These are phyloP conservation scores for Capronia coronata DNA, from an alignment of 2,329 filamentous ascomycete genomes.

Conservation along the genomic window DNA sequence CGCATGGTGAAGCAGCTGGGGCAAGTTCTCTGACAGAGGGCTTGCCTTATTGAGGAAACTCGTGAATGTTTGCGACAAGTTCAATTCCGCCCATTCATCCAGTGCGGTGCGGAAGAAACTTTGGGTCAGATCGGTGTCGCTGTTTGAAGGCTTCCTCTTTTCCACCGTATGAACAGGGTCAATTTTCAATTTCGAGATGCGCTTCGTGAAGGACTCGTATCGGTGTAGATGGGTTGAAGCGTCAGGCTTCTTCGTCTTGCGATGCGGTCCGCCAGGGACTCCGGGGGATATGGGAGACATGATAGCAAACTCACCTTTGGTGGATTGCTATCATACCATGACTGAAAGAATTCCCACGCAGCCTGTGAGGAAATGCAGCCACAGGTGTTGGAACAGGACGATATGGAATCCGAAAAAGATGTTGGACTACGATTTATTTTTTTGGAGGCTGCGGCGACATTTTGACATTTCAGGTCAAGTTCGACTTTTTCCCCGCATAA, in stretches of 20 bases:
- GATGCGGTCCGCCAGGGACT: conserved; percentile 40
- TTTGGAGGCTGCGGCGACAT: conserved; percentile 7
- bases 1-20: conserved; percentile 87
- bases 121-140: conserved; percentile 61
- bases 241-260: conserved; percentile 57
- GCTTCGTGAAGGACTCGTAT: conserved; percentile 85
- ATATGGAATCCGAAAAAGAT: not conserved
- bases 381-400: not conserved
- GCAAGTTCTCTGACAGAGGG: conserved; percentile 78
- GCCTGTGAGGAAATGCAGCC: not conserved
- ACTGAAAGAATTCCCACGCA: not conserved
- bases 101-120: conserved; percentile 81
- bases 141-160: conserved; percentile 61
- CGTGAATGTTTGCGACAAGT: conserved; percentile 74
- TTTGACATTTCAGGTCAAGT: too few species aligned
- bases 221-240: conserved; percentile 74
- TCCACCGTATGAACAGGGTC: conserved; percentile 87
- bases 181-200: conserved; percentile 85
- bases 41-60: conserved; percentile 68
- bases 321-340: not conserved
- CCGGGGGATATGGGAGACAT: not conserved
- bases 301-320: conserved; percentile 3
- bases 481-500: conserved; percentile 11
- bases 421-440: not conserved
- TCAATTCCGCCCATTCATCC: conserved; percentile 85